These are phyloP conservation scores for Fusarium papillatum DNA, from an alignment of 2,329 filamentous ascomycete species.

Conservation along the genomic window DNA sequence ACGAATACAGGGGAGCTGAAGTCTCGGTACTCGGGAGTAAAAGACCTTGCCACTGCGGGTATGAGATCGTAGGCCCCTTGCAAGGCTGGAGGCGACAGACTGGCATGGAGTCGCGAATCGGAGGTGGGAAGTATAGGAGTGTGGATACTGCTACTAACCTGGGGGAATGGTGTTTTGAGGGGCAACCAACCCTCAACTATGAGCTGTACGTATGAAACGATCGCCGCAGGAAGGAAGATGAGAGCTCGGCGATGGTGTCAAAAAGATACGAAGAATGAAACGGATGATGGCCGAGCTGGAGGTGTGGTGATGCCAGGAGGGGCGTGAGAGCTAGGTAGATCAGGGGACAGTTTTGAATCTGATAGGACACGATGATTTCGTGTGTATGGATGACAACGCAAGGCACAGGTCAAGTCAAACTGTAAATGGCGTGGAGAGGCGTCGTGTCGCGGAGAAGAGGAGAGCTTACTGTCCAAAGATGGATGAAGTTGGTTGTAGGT, in stretches of 20 bases:
- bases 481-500: conserved; percentile 24
- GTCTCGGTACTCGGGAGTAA: conserved; percentile 4
- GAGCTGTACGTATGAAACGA: conserved; percentile 20
- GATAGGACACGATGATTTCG: conserved; percentile 19
- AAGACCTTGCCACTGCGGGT: conserved; percentile 29
- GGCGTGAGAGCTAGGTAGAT: conserved; percentile 26
- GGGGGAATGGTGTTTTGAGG: conserved; percentile 20
- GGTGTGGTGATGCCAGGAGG: conserved; percentile 20
- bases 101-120: conserved; percentile 36
- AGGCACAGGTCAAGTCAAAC: conserved; percentile 13
- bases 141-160: conserved; percentile 36
- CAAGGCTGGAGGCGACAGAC: conserved; percentile 21
- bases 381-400: conserved; percentile 3
- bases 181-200: conserved; percentile 26
- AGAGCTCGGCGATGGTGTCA: conserved; percentile 8
- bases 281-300: conserved; percentile 41
- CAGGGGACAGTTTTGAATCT: conserved; percentile 22
- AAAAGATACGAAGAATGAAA: conserved; percentile 4
- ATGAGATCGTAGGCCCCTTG: conserved; percentile 35
- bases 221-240: conserved; percentile 25
- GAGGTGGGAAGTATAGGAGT: conserved; percentile 11
- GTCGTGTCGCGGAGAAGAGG: not conserved
- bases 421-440: conserved; percentile 6
- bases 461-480: conserved; percentile 14
- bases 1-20: not conserved